Percentiles rank a stretch among this genome's conserved stretches.
phyloP scores from a whole-genome alignment of 1,284 basidiomycete genomes.

The Puccinia polysora region DNA sequence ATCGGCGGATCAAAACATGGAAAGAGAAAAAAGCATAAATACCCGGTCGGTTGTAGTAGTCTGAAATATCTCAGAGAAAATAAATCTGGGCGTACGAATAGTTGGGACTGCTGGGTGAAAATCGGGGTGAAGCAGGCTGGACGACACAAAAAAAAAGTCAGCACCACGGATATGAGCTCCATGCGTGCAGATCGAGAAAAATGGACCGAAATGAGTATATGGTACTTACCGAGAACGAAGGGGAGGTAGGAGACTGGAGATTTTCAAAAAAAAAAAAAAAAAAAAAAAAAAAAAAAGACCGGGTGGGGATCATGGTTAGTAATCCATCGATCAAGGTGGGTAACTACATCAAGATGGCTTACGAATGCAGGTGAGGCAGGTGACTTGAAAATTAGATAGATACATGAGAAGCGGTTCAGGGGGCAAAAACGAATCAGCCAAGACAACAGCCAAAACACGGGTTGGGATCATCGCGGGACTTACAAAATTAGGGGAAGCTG shows the following conservation, averaged over 20 bases:
- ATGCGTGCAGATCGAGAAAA: background rate
- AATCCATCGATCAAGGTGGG: too few species aligned
- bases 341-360: too few species aligned
- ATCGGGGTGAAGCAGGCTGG: conserved; percentile 42
- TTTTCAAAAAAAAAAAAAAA: background rate
- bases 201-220: background rate
- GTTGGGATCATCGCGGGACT: too few species aligned
- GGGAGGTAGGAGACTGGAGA: conserved; percentile 40
- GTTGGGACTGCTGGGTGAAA: conserved; percentile 51
- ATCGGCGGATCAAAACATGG: conserved; percentile 22
- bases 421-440: background rate
- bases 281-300: background rate
- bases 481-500: conserved; percentile 44
- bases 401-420: background rate
- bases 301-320: too few species aligned
- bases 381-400: conserved; percentile 24
- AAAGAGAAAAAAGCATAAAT: background rate
- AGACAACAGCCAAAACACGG: background rate
- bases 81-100: conserved; percentile 48
- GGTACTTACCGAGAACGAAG: conserved; percentile 41
- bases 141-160: background rate
- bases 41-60: too few species aligned
- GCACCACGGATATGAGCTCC: background rate
- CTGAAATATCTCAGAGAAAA: background rate
- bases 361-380: conserved; percentile 44